A percentile compares a stretch with the other conserved stretches of the same genome.
phyloP scores from a whole-genome alignment of 2,329 filamentous ascomycete genomes.

The Fusarium gaditjirri region DNA sequence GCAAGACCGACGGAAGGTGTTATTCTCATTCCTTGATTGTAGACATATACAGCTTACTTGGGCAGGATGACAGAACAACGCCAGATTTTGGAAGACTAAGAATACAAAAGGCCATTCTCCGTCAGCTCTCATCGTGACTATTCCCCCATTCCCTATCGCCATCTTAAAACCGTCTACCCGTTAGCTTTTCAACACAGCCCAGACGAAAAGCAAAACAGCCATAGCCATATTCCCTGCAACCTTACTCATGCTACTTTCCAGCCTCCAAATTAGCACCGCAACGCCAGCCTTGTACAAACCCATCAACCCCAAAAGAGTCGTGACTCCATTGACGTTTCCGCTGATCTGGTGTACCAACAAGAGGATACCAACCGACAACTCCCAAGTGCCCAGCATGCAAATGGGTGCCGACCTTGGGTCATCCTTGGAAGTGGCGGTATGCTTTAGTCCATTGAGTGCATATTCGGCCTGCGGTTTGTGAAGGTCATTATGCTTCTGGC shows the following conservation, averaged over 20 bases:
- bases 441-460: conserved; percentile 1
- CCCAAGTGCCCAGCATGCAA: conserved; percentile 11
- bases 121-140: background rate
- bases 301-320: background rate
- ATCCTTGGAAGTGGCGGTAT: background rate
- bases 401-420: conserved; percentile 2
- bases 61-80: rapidly evolving
- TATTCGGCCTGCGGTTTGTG: conserved; percentile 8
- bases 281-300: background rate
- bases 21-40: no score
- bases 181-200: background rate
- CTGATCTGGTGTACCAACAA: background rate
- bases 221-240: background rate
- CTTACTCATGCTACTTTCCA: background rate
- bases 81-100: background rate
- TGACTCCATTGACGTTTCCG: background rate
- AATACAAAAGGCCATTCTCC: background rate
- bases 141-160: background rate
- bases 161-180: no score
- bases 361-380: background rate
- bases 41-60: no score
- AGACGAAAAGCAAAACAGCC: background rate
- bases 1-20: background rate
- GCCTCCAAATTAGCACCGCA: background rate
- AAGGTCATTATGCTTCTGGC: conserved; percentile 10